phyloP scores from a whole-genome alignment of 1,284 basidiomycete genomes.

The Volvariella volvacea region DNA sequence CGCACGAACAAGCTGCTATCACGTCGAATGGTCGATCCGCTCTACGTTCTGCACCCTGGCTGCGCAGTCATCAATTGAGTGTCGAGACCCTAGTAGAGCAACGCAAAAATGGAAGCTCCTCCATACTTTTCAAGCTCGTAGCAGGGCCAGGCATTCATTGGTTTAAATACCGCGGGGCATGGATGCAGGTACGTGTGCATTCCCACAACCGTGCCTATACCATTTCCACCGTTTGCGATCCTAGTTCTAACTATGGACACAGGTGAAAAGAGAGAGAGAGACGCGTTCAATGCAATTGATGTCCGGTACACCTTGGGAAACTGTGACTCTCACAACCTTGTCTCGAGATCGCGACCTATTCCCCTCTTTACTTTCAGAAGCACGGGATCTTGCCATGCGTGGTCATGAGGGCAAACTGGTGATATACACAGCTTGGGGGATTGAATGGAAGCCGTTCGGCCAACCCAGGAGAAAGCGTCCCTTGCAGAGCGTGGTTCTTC shows the following conservation, averaged over 20 bases:
- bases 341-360: constrained; percentile 83
- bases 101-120: constrained; percentile 82
- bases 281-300: constrained; percentile 88
- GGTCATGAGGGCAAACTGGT: constrained; percentile 93
- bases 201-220: constrained; percentile 5
- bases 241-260: constrained; percentile 7
- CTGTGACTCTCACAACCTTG: constrained; percentile 90
- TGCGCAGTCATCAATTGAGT: constrained; percentile 86
- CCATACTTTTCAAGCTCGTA: constrained; percentile 86
- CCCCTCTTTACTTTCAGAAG: constrained; percentile 78
- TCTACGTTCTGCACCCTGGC: constrained; percentile 38
- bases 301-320: constrained; percentile 96
- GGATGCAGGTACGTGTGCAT: constrained; percentile 78
- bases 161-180: constrained; percentile 84
- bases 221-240: constrained; percentile 1
- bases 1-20: constrained; percentile 39
- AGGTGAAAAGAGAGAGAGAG: constrained; percentile 93
- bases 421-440: constrained; percentile 94
- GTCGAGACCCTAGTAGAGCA: constrained; percentile 91
- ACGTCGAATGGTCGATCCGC: neutral
- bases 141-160: constrained; percentile 96
- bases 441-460: constrained; percentile 96
- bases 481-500: constrained; percentile 88
- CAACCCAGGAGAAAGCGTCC: constrained; percentile 86
- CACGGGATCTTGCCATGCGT: constrained; percentile 80